A percentile compares a stretch with the other conserved stretches of the same genome.
phyloP scores from a whole-genome alignment of 768 basidiomycete genomes.

The Pleurotus eryngii region DNA sequence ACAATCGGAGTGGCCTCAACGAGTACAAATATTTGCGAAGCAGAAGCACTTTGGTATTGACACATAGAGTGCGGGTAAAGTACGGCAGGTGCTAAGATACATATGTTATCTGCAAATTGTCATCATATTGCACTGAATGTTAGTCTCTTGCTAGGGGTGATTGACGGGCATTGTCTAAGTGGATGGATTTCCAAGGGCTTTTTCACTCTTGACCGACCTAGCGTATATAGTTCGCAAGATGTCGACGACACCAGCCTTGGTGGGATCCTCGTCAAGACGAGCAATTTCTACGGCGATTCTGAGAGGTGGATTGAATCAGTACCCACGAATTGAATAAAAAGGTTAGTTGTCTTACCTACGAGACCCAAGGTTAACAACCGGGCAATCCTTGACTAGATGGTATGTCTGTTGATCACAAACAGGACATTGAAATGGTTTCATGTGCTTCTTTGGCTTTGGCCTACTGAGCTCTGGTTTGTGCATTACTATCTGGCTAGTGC shows the following conservation, averaged over 20 bases:
- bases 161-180: too few species aligned
- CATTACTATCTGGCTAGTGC: not conserved
- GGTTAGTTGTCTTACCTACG: slow-evolving; percentile 40
- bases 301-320: not conserved
- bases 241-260: slow-evolving; percentile 28
- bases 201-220: slow-evolving; percentile 4
- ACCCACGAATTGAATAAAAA: not conserved
- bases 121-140: not conserved
- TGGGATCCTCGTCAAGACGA: slow-evolving; percentile 39
- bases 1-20: too few species aligned
- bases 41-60: not conserved
- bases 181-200: not conserved
- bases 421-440: slow-evolving; percentile 40
- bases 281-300: slow-evolving; percentile 28
- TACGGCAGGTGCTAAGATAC: not conserved
- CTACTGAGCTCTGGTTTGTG: slow-evolving; percentile 15
- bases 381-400: slow-evolving; percentile 55
- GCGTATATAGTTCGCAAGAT: slow-evolving; percentile 25
- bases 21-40: not conserved
- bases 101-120: not conserved
- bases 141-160: too few species aligned
- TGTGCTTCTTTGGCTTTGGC: slow-evolving; percentile 20
- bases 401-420: slow-evolving; percentile 43
- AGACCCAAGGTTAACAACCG: slow-evolving; percentile 48
- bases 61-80: not conserved